phyloP scores from a whole-genome alignment of 2,329 filamentous ascomycete genomes.

The Thelonectria blattea region DNA sequence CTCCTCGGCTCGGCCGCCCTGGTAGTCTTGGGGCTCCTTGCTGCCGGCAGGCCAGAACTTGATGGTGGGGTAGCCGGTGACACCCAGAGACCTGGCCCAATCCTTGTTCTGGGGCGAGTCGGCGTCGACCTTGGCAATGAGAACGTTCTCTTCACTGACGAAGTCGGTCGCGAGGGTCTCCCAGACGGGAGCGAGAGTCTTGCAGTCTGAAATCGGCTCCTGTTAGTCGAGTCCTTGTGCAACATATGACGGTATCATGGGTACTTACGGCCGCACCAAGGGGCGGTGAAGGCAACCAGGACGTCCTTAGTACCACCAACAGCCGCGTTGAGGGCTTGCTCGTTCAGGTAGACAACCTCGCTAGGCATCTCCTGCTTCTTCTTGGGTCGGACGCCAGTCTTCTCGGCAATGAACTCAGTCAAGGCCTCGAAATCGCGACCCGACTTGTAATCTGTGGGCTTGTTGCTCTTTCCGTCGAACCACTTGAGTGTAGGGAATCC shows the following conservation, averaged over 20 bases:
- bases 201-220: constrained; percentile 76
- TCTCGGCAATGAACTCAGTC: constrained; percentile 79
- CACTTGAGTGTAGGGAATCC: constrained; percentile 98
- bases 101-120: constrained; percentile 86
- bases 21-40: constrained; percentile 73
- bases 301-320: constrained; percentile 89
- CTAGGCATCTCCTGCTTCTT: constrained; percentile 76
- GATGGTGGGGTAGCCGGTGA: constrained; percentile 93
- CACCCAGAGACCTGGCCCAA: constrained; percentile 75
- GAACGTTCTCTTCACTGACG: constrained; percentile 74
- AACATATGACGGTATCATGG: background rate
- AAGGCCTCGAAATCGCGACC: constrained; percentile 89
- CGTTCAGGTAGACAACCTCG: constrained; percentile 79
- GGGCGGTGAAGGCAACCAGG: constrained; percentile 94
- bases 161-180: constrained; percentile 87
- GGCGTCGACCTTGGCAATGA: constrained; percentile 95
- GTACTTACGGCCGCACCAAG: constrained; percentile 95
- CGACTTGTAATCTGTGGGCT: constrained; percentile 83
- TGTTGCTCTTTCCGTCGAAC: constrained; percentile 93
- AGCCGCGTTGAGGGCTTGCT: constrained; percentile 75
- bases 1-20: constrained; percentile 76
- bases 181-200: constrained; percentile 88
- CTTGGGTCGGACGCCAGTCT: constrained; percentile 84
- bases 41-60: constrained; percentile 94
- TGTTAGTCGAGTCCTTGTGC: constrained; percentile 16